Evolutionary conservation across 305 asterid species (phyloP).

Genomic region (Fraxinus sp.): DNA sequence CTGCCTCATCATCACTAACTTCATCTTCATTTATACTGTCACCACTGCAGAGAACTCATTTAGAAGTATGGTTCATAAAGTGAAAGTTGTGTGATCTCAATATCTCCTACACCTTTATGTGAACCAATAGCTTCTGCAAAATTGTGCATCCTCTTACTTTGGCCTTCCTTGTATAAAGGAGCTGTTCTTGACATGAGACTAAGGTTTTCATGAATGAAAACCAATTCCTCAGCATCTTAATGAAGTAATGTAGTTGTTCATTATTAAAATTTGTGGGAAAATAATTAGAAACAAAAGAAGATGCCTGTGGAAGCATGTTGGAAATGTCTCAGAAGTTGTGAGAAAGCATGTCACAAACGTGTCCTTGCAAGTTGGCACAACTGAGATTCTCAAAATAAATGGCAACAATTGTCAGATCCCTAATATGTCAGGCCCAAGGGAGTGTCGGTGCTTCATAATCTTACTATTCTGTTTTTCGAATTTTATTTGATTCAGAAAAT

Average conservation of each 20-base stretch:
- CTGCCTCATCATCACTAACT: neutral
- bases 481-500: neutral
- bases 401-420: neutral
- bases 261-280: neutral
- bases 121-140: neutral
- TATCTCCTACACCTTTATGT: neutral
- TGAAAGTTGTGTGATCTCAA: neutral
- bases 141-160: neutral
- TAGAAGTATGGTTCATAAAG: neutral
- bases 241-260: neutral
- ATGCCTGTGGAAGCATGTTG: neutral
- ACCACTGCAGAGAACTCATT: neutral
- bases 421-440: neutral
- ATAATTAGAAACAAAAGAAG: neutral
- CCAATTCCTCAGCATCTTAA: neutral
- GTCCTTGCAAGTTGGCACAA: neutral
- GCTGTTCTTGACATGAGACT: neutral
- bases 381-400: neutral
- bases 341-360: neutral
- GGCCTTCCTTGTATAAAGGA: neutral
- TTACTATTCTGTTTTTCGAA: neutral
- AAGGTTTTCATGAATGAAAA: neutral
- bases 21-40: neutral
- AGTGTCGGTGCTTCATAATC: neutral
- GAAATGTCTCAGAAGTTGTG: neutral